A percentile compares a stretch with the other conserved stretches of the same genome.
phyloP scores from a whole-genome alignment of 2,329 filamentous ascomycete genomes.

The Calycina herbarum region DNA sequence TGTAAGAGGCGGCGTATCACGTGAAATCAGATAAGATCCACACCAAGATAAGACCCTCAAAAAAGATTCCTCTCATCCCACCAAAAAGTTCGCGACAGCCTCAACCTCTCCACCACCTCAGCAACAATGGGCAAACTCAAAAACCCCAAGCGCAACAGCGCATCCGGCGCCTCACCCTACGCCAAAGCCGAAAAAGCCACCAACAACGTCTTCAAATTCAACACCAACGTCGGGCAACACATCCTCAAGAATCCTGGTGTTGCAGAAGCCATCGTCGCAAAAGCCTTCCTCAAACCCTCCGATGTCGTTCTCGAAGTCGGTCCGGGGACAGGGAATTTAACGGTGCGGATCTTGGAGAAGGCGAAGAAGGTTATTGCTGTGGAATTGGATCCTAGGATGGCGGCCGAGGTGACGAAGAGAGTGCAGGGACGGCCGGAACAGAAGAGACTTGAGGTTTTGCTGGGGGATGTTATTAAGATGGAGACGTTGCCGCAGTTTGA shows the following conservation, averaged over 20 bases:
- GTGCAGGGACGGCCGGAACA: conserved; percentile 86
- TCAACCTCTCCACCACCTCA: background rate
- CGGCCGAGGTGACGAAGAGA: conserved; percentile 85
- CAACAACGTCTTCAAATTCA: conserved; percentile 97
- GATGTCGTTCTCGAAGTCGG: conserved; percentile 91
- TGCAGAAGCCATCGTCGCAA: conserved; percentile 78
- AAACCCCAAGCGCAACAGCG: conserved; percentile 36
- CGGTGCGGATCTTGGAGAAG: conserved; percentile 83
- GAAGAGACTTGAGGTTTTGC: conserved; percentile 80
- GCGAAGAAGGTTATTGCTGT: conserved; percentile 81
- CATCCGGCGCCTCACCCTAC: conserved; percentile 31
- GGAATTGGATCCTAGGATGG: conserved; percentile 92
- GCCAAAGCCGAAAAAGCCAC: conserved; percentile 35
- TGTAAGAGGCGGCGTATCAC: background rate
- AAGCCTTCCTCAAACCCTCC: conserved; percentile 86
- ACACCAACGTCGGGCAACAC: conserved; percentile 58
- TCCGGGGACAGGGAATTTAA: conserved; percentile 86
- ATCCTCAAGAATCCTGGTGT: conserved; percentile 92
- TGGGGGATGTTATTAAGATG: conserved; percentile 93
- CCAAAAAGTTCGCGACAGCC: conserved; percentile 6
- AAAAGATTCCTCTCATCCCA: conserved; percentile 5
- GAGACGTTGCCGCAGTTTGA: conserved; percentile 66
- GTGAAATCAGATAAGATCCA: conserved; percentile 1
- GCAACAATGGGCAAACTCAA: conserved; percentile 38
- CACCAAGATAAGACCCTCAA: background rate